Evolutionary conservation across 148 eudicot genomes (phyloP).

Genomic region (Silene uniflora): DNA sequence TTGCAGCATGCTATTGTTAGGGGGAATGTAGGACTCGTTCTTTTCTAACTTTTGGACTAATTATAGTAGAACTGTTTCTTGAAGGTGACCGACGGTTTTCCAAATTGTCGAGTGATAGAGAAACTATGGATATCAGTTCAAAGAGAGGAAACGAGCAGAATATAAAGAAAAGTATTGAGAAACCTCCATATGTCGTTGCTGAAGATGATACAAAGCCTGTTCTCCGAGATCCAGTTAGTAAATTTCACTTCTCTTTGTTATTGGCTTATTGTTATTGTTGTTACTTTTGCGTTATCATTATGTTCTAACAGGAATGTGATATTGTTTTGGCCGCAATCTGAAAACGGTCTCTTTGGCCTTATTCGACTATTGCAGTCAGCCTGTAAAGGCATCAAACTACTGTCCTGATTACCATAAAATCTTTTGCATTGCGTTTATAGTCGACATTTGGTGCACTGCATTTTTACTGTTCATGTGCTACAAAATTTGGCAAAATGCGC

Average conservation of each 20-base stretch:
- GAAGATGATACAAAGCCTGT: slow-evolving; percentile 73
- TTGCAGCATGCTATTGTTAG: neutral
- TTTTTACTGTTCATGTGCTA: neutral
- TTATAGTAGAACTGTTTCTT: neutral
- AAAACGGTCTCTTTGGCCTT: neutral
- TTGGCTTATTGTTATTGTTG: neutral
- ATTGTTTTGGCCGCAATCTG: neutral
- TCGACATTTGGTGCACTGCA: neutral
- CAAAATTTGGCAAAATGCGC: no score
- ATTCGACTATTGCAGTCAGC: neutral
- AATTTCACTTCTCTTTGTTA: neutral
- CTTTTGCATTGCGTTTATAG: neutral
- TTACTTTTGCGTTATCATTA: no score
- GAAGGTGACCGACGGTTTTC: neutral
- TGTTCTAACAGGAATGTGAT: neutral
- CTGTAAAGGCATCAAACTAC: neutral
- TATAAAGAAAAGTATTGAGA: slow-evolving; percentile 18
- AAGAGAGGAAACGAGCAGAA: slow-evolving; percentile 16
- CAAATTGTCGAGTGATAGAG: neutral
- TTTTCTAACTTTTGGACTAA: neutral
- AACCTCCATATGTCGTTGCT: slow-evolving; percentile 54
- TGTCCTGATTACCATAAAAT: neutral
- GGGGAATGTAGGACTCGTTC: neutral
- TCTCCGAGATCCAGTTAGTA: slow-evolving; percentile 61
- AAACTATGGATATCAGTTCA: slow-evolving; percentile 21